phyloP scores from a whole-genome alignment of 345 rosid species.

The Gossypium bickii region DNA sequence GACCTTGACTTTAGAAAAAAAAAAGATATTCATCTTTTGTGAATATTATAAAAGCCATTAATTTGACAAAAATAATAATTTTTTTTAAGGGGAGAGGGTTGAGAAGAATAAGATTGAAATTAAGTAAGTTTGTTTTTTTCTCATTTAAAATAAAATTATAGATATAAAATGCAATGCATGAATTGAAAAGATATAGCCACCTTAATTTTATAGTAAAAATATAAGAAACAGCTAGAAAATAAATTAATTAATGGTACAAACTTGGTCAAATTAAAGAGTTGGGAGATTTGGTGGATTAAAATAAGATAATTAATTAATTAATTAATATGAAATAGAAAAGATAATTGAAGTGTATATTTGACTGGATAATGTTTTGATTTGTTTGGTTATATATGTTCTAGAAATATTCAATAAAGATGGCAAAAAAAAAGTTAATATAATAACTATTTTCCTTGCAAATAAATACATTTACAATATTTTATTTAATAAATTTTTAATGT shows the following conservation, averaged over 20 bases:
- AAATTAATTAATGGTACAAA: background rate
- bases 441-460: background rate
- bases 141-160: too few species aligned
- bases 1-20: too few species aligned
- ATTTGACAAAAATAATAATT: too few species aligned
- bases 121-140: too few species aligned
- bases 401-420: constrained; percentile 5
- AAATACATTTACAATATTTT: background rate
- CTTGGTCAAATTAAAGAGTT: background rate
- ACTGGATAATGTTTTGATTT: constrained; percentile 1
- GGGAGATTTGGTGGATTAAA: too few species aligned
- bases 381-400: background rate
- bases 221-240: background rate
- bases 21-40: too few species aligned
- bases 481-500: too few species aligned
- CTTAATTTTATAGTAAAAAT: background rate
- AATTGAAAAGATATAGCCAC: background rate
- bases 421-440: background rate
- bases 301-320: background rate
- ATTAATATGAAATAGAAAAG: background rate
- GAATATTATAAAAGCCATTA: too few species aligned
- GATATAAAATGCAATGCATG: background rate
- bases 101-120: too few species aligned
- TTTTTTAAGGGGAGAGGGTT: too few species aligned
- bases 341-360: background rate